Evolutionary conservation across 2,329 filamentous ascomycete species (phyloP), one percentile per base, ranked within the genome.

Genomic region (Hypoxylon rubiginosum): DNA sequence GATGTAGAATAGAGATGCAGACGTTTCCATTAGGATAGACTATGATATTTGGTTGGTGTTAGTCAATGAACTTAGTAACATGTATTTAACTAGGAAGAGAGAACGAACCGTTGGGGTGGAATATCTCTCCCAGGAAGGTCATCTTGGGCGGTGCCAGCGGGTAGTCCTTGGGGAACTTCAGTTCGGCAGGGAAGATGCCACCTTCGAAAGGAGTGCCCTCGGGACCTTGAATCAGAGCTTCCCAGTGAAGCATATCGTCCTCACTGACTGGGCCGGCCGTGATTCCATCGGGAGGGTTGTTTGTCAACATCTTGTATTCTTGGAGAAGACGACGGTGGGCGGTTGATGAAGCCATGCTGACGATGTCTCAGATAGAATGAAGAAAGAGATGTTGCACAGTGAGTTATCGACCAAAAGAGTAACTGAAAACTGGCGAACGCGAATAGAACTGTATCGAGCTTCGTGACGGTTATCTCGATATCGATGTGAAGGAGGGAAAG

Each of bases 1-100:
- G 91, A 80, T 98, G 95, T 1, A 98, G 90, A 82, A 98, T 98
- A n/a, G 93, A 97, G 76, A 98, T 98, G 83, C 95, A 98, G 73
- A 98, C 96, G 17, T 95, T 88, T 69, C 95, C 95, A 78, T 91
- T 95, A 15, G 91, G 88, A 79, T 98, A 98, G 56, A 98, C 94
- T 97, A 71, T 43, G 34, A 4, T 19, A 21, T 46, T 50, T 48
- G 50, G 21, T 32, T 49, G 8, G 19, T 17, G 28, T 64, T 53
- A 65, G 59, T 41, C 46, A 21, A 10, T 9, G 15, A 19, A 11
- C 26, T 46, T 51, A 1, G 11, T 10, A n/a, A 2, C 19, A 26
- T 17, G 2, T 28, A 24, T 11, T 1, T 58, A 2, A 17, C 21
- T 28, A 43, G 43, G 36, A n/a, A n/a, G n/a, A n/a, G 19, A 7